Percentiles rank a stretch among this genome's conserved stretches.
These are phyloP conservation scores for Diaporthe citri DNA, from an alignment of 2,329 filamentous ascomycete species.

Conservation along the genomic window DNA sequence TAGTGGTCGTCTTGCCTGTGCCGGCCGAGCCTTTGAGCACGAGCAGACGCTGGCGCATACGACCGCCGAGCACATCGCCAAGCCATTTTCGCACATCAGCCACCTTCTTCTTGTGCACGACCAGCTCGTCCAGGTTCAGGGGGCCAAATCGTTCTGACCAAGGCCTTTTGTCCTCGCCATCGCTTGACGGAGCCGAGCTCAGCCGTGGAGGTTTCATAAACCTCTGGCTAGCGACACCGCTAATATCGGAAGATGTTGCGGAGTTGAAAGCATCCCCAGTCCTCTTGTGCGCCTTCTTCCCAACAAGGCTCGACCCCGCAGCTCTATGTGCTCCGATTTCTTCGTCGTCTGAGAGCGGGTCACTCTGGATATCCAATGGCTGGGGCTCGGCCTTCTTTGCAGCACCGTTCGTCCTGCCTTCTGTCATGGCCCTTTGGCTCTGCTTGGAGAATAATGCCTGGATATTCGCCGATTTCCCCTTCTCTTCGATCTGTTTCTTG, in stretches of 20 bases:
- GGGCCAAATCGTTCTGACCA: constrained; percentile 93
- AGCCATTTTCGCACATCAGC: constrained; percentile 88
- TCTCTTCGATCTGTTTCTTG: constrained; percentile 60
- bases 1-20: constrained; percentile 90
- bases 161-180: constrained; percentile 73
- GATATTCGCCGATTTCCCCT: constrained; percentile 68
- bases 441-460: constrained; percentile 73
- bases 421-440: constrained; percentile 60
- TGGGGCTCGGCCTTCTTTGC: constrained; percentile 43
- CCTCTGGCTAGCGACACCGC: constrained; percentile 59
- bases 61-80: constrained; percentile 76
- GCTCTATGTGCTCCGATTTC: constrained; percentile 65
- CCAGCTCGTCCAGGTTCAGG: constrained; percentile 81
- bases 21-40: constrained; percentile 92
- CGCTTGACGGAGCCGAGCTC: constrained; percentile 46
- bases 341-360: constrained; percentile 72
- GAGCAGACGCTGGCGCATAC: constrained; percentile 77
- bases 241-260: constrained; percentile 44
- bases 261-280: constrained; percentile 53
- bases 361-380: constrained; percentile 62
- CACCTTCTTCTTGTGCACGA: constrained; percentile 95
- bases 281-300: constrained; percentile 68
- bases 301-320: constrained; percentile 66
- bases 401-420: constrained; percentile 48
- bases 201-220: constrained; percentile 61